Percentiles rank a stretch among this genome's conserved stretches.
These are phyloP conservation scores for Starmerella etchellsii DNA, from an alignment of 805 yeast species.

Conservation along the genomic window DNA sequence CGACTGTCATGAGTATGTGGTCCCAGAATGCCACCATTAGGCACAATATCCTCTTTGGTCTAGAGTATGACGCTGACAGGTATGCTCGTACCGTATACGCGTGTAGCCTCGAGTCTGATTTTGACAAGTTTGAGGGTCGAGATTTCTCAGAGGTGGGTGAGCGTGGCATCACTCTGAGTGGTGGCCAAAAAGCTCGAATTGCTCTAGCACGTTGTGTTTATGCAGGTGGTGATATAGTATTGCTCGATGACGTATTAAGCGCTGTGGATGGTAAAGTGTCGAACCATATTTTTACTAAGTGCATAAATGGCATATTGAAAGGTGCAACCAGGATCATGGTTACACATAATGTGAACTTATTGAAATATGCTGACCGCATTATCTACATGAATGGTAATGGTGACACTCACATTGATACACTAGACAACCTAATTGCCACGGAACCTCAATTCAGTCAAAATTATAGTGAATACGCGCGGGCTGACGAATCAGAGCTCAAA, in stretches of 20 bases:
- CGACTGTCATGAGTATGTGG: slow-evolving; percentile 63
- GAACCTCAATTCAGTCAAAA: slow-evolving; percentile 8
- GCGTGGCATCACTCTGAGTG: slow-evolving; percentile 75
- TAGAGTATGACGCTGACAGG: slow-evolving; percentile 35
- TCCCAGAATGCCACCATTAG: slow-evolving; percentile 66
- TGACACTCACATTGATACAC: slow-evolving; percentile 45
- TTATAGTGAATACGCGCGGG: slow-evolving; percentile 4
- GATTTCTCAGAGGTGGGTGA: slow-evolving; percentile 71
- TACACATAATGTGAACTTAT: slow-evolving; percentile 68
- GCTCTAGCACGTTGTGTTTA: slow-evolving; percentile 74
- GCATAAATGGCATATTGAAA: slow-evolving; percentile 47
- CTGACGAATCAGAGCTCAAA: slow-evolving; percentile 10
- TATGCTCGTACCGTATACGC: slow-evolving; percentile 46
- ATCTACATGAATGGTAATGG: slow-evolving; percentile 54
- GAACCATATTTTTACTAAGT: slow-evolving; percentile 55
- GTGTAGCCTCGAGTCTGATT: slow-evolving; percentile 56
- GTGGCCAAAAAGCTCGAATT: slow-evolving; percentile 84
- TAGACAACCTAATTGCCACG: slow-evolving; percentile 35
- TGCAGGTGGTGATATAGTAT: slow-evolving; percentile 46
- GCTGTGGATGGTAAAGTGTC: slow-evolving; percentile 88
- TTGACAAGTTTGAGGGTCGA: slow-evolving; percentile 56
- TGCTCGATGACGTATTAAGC: slow-evolving; percentile 71
- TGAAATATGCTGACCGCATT: slow-evolving; percentile 55
- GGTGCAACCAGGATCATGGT: slow-evolving; percentile 61
- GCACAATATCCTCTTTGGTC: slow-evolving; percentile 64